A percentile compares a stretch with the other conserved stretches of the same genome.
Conservation (phyloP, 208 protist species). For the Leishmania lainsoni region DNA sequence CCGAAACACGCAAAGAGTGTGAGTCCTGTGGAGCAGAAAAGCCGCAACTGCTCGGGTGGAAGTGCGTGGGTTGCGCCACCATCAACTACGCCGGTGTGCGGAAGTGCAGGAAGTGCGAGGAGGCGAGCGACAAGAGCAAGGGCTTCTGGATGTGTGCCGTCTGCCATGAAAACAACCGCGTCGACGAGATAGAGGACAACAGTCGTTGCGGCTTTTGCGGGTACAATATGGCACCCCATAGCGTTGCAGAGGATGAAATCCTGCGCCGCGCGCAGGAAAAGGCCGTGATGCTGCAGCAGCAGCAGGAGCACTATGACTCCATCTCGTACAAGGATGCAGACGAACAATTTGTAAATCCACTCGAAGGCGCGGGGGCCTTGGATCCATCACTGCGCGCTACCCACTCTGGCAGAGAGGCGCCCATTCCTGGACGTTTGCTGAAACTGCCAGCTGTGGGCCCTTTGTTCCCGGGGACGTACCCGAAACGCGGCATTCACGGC, state of each 20-base stretch:
- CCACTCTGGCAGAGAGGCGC: neutral
- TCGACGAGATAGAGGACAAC: constrained; percentile 88
- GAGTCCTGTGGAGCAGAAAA: constrained; percentile 61
- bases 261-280: constrained; percentile 47
- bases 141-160: constrained; percentile 87
- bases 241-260: constrained; percentile 51
- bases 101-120: constrained; percentile 69
- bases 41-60: constrained; percentile 73
- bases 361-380: constrained; percentile 42
- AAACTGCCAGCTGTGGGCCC: constrained; percentile 17
- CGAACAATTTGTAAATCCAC: constrained; percentile 62
- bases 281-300: constrained; percentile 31
- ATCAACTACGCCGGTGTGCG: constrained; percentile 79
- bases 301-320: constrained; percentile 70
- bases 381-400: constrained; percentile 12
- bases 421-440: neutral
- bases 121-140: constrained; percentile 39
- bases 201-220: constrained; percentile 83
- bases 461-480: constrained; percentile 3
- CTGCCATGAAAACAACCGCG: constrained; percentile 87
- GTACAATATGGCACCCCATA: constrained; percentile 88
- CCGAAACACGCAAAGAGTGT: constrained; percentile 33
- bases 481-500: constrained; percentile 19
- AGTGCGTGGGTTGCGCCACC: constrained; percentile 67
- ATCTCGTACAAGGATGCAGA: constrained; percentile 62